Base-by-base conservation (phyloP, 108 stramenopile genomes). In the Fragilaria crotonensis region DNA sequence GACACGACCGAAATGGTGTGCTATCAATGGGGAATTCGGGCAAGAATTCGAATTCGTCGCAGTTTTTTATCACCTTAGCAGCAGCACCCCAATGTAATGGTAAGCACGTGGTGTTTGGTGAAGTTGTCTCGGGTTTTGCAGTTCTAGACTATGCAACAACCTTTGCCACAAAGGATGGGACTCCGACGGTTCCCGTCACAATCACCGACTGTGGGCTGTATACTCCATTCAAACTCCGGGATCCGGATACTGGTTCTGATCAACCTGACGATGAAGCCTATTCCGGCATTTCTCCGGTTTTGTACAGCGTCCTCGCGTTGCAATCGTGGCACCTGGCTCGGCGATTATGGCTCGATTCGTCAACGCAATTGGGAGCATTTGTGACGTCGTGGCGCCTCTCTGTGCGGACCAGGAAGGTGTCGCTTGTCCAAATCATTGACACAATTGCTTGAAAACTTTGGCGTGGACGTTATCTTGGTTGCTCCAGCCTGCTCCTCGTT, bases 1-100 rank as follows among this genome's bases (percentile, higher is more conserved):
- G 85, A 64, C 97, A 96, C 60, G 73, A 90, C 52, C 64, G 75
- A 46, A 67, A 75, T 31, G 91, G 93, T 21, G 33, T 94, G 5
- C 54, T 98, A 17, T 88, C 90, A 23, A 96, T 96, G 95, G 95
- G 94, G 11, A 97, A 97, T 60, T 75, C 81, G 45, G 97, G 97
- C 18, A 94, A 94, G 70, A 94, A 96, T 70, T 81, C 87, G 52
- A 98, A 98, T 64, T 77, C 90, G 2, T 84, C 83, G 18, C 95
- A 96, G 59, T 98, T 96, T 72, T 96, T 94, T 66, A 62, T 98
- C 23, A 96, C 95, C 18, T 77, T 93, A 46, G 78, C 52, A 45
- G 54, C 51, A 23, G 69, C 82, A 7, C 78, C 91, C 9, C 85
- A 92, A 62, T 94, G 95, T 60, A 92, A 98, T 72, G 95, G 93